Evolutionary conservation across 176 grass and related monocot genomes (phyloP).

Genomic region (Rhipidocladum racemiflorum): DNA sequence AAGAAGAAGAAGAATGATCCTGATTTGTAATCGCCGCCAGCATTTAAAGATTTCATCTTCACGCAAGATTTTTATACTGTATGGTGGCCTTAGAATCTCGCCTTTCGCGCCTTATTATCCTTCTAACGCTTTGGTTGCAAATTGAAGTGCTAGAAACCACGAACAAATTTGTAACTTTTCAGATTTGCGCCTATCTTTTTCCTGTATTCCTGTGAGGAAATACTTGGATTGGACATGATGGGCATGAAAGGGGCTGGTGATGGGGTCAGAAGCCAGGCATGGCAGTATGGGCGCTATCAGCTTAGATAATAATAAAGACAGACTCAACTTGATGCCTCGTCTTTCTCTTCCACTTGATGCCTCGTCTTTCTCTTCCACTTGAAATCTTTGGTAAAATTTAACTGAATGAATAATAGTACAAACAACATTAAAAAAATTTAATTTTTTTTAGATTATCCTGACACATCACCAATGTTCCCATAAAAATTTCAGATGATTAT

Average conservation of each 20-base stretch:
- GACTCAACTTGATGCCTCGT: conserved; percentile 32
- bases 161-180: not conserved
- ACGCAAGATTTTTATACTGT: not conserved
- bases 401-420: no score
- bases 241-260: conserved; percentile 36
- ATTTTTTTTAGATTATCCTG: no score
- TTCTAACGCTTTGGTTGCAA: not conserved
- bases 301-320: conserved; percentile 21
- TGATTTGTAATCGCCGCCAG: not conserved
- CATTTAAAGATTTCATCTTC: not conserved
- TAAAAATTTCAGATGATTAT: no score
- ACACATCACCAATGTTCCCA: no score
- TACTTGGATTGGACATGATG: conserved; percentile 32
- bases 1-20: not conserved
- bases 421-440: no score
- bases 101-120: not conserved
- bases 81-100: not conserved
- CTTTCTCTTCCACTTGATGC: no score
- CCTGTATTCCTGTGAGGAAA: not conserved
- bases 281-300: conserved; percentile 33
- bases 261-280: conserved; percentile 1
- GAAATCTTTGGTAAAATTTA: no score
- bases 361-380: no score
- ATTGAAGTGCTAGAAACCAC: not conserved
- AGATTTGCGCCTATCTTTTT: not conserved